phyloP scores from a whole-genome alignment of 202 grass and related monocot genomes.

The Setaria viridis region DNA sequence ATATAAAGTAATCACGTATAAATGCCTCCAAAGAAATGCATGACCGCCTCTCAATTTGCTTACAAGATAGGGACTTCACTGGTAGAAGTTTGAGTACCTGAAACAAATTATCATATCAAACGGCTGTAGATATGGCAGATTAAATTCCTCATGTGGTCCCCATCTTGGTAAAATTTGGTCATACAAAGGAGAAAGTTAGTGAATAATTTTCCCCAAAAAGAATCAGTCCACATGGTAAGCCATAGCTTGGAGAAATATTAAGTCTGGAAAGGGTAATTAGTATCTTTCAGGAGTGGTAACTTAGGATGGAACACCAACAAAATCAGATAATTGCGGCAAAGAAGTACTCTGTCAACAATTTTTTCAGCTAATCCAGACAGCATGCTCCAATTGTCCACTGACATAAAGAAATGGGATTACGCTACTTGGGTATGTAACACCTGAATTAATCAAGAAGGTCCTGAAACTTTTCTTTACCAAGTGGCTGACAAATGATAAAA shows the following conservation, averaged over 20 bases:
- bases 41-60: constrained; percentile 68
- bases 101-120: constrained; percentile 31
- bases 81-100: constrained; percentile 73
- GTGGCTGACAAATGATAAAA: not conserved
- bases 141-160: not conserved
- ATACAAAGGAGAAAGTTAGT: not conserved
- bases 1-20: constrained; percentile 84
- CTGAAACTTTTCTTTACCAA: not conserved
- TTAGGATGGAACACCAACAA: constrained; percentile 20
- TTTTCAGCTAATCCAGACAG: not conserved
- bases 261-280: not conserved
- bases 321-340: not conserved
- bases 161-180: not conserved
- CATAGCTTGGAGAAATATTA: not conserved
- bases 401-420: not conserved
- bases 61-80: constrained; percentile 70
- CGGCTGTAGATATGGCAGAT: not conserved
- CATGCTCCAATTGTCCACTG: not conserved
- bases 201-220: not conserved
- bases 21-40: constrained; percentile 88
- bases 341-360: not conserved
- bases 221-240: not conserved
- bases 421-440: not conserved
- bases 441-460: not conserved
- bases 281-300: not conserved